Evolutionary conservation across 768 basidiomycete genomes (phyloP).

Genomic region (Rhodotorula toruloides): DNA sequence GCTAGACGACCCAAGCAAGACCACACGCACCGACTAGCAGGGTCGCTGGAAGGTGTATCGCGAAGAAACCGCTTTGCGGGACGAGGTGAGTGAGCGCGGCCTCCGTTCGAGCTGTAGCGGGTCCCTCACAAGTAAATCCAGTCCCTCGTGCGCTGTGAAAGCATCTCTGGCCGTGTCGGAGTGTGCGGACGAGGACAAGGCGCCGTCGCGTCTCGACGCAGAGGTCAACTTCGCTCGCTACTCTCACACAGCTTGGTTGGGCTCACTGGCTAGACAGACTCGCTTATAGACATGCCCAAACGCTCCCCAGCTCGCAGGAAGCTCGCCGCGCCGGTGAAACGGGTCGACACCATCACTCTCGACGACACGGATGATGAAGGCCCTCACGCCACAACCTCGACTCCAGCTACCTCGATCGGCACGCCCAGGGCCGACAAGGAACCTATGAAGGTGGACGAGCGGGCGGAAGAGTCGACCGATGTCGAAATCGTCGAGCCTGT

Average conservation of each 20-base stretch:
- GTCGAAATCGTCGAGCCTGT: neutral
- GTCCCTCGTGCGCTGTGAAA: slow-evolving; percentile 6
- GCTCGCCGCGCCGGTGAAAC: neutral
- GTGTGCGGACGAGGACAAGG: no score
- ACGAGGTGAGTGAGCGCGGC: neutral
- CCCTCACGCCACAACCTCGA: no score
- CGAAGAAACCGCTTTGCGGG: slow-evolving; percentile 22
- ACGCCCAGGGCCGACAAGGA: no score
- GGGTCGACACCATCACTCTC: neutral
- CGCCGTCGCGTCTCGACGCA: neutral
- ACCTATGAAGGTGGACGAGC: neutral
- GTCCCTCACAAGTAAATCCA: slow-evolving; percentile 24
- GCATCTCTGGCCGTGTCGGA: neutral
- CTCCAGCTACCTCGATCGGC: no score
- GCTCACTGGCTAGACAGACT: no score
- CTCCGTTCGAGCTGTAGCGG: no score
- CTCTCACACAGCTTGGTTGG: neutral
- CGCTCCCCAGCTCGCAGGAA: no score
- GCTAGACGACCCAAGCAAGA: accelerated
- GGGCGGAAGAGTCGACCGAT: neutral
- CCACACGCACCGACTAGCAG: slow-evolving; percentile 53
- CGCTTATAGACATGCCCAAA: no score
- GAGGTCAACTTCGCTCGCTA: neutral
- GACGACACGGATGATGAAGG: neutral
- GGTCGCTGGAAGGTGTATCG: slow-evolving; percentile 63